Conservation (phyloP, 768 basidiomycete species). For the Lactarius sp. region DNA sequence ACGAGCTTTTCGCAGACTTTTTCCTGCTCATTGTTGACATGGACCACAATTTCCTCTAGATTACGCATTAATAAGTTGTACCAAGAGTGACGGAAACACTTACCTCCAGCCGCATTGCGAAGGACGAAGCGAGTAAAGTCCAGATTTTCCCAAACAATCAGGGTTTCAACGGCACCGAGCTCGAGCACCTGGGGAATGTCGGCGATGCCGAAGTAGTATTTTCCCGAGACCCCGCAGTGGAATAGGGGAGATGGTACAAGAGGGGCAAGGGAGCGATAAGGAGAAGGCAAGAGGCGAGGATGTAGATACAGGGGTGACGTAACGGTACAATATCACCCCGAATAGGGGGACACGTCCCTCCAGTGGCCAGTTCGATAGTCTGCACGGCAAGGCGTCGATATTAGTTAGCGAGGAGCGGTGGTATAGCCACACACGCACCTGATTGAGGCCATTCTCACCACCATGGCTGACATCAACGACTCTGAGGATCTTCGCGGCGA, state of each 20-base stretch:
- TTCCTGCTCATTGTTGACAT: slow-evolving; percentile 76
- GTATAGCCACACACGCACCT: slow-evolving; percentile 50
- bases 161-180: slow-evolving; percentile 91
- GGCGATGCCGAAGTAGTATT: slow-evolving; percentile 96
- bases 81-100: slow-evolving; percentile 18
- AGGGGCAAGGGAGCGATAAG: too few species aligned
- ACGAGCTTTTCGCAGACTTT: slow-evolving; percentile 92
- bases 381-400: slow-evolving; percentile 29
- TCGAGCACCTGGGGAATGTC: slow-evolving; percentile 96
- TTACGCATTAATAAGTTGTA: not conserved
- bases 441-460: slow-evolving; percentile 98
- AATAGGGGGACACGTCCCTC: too few species aligned
- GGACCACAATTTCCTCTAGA: slow-evolving; percentile 77
- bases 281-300: too few species aligned
- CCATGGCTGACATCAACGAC: slow-evolving; percentile 98
- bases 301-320: too few species aligned
- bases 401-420: not conserved
- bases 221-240: too few species aligned
- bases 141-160: slow-evolving; percentile 98
- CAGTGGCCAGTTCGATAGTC: slow-evolving; percentile 96
- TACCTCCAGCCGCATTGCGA: slow-evolving; percentile 88
- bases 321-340: too few species aligned
- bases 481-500: slow-evolving; percentile 91
- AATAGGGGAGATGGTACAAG: too few species aligned
- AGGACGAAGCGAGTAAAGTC: slow-evolving; percentile 85